phyloP scores from a whole-genome alignment of 495 filamentous ascomycete genomes.

The Penicillium malachiteum region DNA sequence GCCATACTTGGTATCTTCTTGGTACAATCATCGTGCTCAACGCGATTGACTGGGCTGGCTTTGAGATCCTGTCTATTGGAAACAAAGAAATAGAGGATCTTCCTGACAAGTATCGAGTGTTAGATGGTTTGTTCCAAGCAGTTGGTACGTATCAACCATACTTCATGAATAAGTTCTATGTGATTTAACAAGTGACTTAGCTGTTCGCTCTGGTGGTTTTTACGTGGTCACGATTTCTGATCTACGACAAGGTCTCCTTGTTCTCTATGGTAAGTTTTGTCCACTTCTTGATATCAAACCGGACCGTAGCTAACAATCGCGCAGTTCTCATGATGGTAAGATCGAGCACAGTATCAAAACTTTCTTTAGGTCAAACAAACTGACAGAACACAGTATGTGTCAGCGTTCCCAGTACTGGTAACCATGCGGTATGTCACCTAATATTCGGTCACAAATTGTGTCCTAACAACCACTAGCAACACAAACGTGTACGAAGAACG shows the following conservation, averaged over 20 bases:
- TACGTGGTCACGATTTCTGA: slow-evolving; percentile 73
- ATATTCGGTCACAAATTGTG: neutral
- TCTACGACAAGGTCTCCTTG: slow-evolving; percentile 69
- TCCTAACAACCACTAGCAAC: slow-evolving; percentile 32
- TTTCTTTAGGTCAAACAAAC: neutral
- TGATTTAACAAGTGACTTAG: slow-evolving; percentile 27
- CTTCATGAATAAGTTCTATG: neutral
- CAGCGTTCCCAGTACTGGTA: slow-evolving; percentile 56
- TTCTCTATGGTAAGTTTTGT: slow-evolving; percentile 57
- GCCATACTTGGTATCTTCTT: slow-evolving; percentile 78
- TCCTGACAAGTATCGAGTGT: slow-evolving; percentile 56
- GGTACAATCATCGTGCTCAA: slow-evolving; percentile 72
- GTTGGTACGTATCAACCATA: slow-evolving; percentile 34
- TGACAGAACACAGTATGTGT: slow-evolving; percentile 54
- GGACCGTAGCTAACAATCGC: slow-evolving; percentile 7
- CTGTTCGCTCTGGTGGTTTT: slow-evolving; percentile 81
- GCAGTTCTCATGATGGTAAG: slow-evolving; percentile 77
- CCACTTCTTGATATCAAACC: neutral
- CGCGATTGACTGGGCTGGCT: slow-evolving; percentile 76
- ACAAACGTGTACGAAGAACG: slow-evolving; percentile 80
- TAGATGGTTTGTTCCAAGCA: slow-evolving; percentile 85
- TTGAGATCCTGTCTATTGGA: slow-evolving; percentile 75
- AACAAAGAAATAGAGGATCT: slow-evolving; percentile 61
- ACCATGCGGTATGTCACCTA: slow-evolving; percentile 48
- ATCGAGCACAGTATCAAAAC: slow-evolving; percentile 12